Evolutionary conservation across 805 yeast species (phyloP), one percentile per base, ranked within the genome.

Genomic region (Suhomyces emberorum): DNA sequence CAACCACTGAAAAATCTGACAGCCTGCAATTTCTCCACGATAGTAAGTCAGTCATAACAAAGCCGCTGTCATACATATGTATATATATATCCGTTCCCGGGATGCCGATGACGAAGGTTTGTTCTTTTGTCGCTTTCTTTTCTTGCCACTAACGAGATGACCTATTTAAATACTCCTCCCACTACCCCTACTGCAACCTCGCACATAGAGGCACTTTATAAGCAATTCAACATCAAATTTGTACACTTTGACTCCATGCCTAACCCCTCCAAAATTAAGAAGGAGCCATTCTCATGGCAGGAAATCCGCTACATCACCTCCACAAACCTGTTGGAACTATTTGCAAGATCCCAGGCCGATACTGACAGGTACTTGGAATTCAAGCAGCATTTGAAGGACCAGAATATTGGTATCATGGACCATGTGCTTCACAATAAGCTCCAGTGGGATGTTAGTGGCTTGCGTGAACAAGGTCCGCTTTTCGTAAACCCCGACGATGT

Each of bases 401-500:
- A 57, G 4, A 55, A 65, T 8, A 51, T 68, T 2, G 61, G 73
- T 10, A 64, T 81, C 15, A 70, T 70, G 37, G 70, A 76, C 29
- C 72, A 69, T 46, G 56, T 83, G 17, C 49, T 81, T 29, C 54
- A 60, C 7, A 53, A 63, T 25, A 70, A 76, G 44, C 61, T 81
- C 32, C 35, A 59, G 3, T 82, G 89, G 89, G 53, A 63, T 8
- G 54, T 59, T 14, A 39, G 44, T 3, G 61, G 61, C 37, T 58
- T 20, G 46, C 49, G 14, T 54, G 64, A 38, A 12, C 39, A 41
- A 8, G 72, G 73, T 22, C 54, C 59, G 21, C 61, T 79, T 21
- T 72, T 76, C 44, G 54, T 61, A 6, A 54, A 65, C 38, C 51
- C 60, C 0, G 27, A 47, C 1, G 82, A 78, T 48, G 51, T 73